Base-by-base conservation (phyloP, 2,329 filamentous ascomycete genomes). In the Colletotrichum nymphaeae region DNA sequence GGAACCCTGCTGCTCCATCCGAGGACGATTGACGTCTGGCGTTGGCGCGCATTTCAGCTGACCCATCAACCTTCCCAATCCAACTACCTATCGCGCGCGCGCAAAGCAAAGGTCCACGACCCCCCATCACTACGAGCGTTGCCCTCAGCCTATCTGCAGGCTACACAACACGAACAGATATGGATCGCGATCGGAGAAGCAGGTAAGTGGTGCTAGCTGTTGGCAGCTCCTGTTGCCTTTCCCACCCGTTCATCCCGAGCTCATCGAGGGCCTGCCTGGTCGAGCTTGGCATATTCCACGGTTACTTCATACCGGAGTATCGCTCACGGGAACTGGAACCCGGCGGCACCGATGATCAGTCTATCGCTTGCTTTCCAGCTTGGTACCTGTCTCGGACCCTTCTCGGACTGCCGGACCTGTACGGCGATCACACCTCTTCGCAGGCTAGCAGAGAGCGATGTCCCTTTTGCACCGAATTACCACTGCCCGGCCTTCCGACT, bases 161-260 rank as follows among this genome's bases (percentile, higher is more conserved):
- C 19, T 32, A 14, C 19, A 63, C 42, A 26, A 49, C 26, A 55
- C 14, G 5, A 70, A 66, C n/a, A 49, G 26, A 19, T 37, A 83
- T 83, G 81, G 81, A 83, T 72, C 81, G 82, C 64, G 83, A 84
- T 73, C 80, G 83, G 62, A 78, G 78, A 66, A 78, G 83, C 63
- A 82, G 82, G 83, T 84, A 75, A 79, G 80, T 73, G 2, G 80
- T 66, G 1, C 5, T 8, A 35, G 19, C 22, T 37, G 9, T 30
- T 53, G 26, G 28, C 22, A 52, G 22, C 32, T 32, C 14, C 3
- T 14, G 37, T 12, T 60, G 7, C 52, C 32, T 58, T 7, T 19
- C 28, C 22, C 16, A 28, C 63, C 63, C 7, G 32, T 57, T 56
- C 26, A 24, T 56, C 52, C 30, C 52, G 35, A 19, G 32, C 22